A percentile compares a stretch with the other conserved stretches of the same genome.
Conservation (phyloP, 495 filamentous ascomycete species). For the Xylaria bambusicola region DNA sequence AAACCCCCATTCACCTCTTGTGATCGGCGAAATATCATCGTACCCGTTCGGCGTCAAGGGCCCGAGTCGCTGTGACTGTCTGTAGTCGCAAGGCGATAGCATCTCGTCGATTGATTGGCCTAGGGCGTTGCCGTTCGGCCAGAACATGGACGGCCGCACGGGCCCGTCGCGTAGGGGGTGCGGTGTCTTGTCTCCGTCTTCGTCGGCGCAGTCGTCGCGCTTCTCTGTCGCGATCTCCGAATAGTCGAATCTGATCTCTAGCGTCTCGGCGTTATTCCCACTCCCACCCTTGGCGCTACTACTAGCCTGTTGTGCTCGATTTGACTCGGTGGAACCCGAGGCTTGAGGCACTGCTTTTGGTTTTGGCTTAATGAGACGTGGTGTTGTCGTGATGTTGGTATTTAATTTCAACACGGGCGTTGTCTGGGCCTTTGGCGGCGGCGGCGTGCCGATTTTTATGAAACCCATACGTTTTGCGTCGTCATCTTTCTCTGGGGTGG, state of each 20-base stretch:
- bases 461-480: constrained; percentile 27
- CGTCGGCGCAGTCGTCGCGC: constrained; percentile 13
- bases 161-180: constrained; percentile 30
- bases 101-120: constrained; percentile 40
- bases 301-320: neutral
- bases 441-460: constrained; percentile 29
- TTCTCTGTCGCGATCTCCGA: neutral
- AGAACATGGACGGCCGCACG: constrained; percentile 22
- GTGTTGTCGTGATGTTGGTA: constrained; percentile 35
- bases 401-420: constrained; percentile 42
- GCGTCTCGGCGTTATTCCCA: neutral
- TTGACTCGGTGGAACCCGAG: neutral
- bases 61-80: constrained; percentile 30
- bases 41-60: constrained; percentile 55
- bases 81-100: constrained; percentile 25
- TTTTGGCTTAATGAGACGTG: constrained; percentile 24
- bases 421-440: constrained; percentile 24
- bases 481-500: constrained; percentile 6
- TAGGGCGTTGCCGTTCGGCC: constrained; percentile 6
- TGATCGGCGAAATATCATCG: constrained; percentile 57
- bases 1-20: constrained; percentile 57
- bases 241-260: constrained; percentile 22
- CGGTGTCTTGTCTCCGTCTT: constrained; percentile 40
- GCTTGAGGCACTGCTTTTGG: constrained; percentile 16
- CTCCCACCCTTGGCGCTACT: neutral